These are phyloP conservation scores for Pittosporum tobira DNA, from an alignment of 129 eudicot species.

Conservation along the genomic window DNA sequence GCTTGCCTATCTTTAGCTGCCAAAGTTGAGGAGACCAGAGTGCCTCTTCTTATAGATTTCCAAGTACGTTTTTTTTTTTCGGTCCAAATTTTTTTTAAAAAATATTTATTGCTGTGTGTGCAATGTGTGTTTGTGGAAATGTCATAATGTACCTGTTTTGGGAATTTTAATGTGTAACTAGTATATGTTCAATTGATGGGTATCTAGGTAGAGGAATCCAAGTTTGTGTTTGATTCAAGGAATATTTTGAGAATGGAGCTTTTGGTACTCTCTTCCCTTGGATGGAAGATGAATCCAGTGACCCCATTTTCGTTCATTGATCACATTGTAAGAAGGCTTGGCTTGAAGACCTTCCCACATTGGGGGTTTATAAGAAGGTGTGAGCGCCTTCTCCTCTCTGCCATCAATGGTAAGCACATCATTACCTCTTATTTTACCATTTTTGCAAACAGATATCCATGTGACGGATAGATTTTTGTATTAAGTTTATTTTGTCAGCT, in stretches of 20 bases:
- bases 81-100: too few species aligned
- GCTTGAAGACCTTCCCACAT: constrained; percentile 43
- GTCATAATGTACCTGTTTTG: neutral
- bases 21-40: constrained; percentile 87
- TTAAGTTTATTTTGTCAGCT: neutral
- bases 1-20: constrained; percentile 93
- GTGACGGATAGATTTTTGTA: neutral
- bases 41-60: constrained; percentile 67
- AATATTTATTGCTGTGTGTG: neutral
- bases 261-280: constrained; percentile 67
- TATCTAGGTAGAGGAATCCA: constrained; percentile 55
- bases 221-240: constrained; percentile 68
- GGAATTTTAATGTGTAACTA: constrained; percentile 13
- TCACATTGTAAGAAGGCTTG: constrained; percentile 73
- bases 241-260: constrained; percentile 86
- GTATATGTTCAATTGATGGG: neutral
- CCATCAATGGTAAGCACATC: constrained; percentile 52
- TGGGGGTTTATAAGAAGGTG: constrained; percentile 55
- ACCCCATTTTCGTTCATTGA: constrained; percentile 75
- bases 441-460: neutral
- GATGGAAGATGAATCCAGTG: constrained; percentile 89
- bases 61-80: constrained; percentile 43
- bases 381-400: constrained; percentile 51
- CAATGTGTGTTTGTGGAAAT: constrained; percentile 21
- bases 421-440: constrained; percentile 1